Conservation (phyloP, 345 rosid genomes). For the Dovyalis caffra region DNA sequence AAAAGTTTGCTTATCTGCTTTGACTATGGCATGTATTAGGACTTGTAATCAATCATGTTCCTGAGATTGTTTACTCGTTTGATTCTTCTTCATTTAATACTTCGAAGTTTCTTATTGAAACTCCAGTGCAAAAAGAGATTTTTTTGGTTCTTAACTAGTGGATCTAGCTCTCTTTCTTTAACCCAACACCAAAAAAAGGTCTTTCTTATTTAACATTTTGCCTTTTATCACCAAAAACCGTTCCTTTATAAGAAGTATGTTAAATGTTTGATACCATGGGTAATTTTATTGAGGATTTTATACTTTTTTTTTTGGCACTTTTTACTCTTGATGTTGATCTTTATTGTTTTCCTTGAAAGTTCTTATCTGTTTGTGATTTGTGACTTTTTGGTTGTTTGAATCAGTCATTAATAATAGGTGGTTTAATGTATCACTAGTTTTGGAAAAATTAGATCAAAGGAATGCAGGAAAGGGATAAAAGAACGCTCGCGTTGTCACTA, state of each 20-base stretch:
- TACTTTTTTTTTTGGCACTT: not conserved
- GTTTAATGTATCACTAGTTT: not conserved
- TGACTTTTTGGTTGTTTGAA: not conserved
- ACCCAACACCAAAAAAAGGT: not conserved
- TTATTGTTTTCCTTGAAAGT: not conserved
- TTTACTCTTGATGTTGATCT: not conserved
- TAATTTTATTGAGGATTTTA: not conserved
- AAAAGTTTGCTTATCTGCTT: not conserved
- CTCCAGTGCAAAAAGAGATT: too few species aligned
- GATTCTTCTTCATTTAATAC: not conserved
- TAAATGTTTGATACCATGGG: not conserved
- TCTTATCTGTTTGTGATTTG: constrained; percentile 6
- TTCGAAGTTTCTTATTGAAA: not conserved
- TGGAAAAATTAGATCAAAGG: not conserved
- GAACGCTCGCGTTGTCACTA: not conserved
- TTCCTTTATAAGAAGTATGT: not conserved
- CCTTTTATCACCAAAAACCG: not conserved
- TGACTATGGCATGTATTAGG: not conserved
- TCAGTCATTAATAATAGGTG: not conserved
- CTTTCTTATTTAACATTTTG: not conserved
- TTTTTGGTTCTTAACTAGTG: not conserved
- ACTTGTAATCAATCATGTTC: not conserved
- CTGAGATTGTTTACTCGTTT: not conserved
- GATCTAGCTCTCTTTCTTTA: constrained; percentile 11
- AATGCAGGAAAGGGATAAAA: not conserved